Evolutionary conservation across 345 rosid species (phyloP).

Genomic region (Melaleuca quinquenervia): DNA sequence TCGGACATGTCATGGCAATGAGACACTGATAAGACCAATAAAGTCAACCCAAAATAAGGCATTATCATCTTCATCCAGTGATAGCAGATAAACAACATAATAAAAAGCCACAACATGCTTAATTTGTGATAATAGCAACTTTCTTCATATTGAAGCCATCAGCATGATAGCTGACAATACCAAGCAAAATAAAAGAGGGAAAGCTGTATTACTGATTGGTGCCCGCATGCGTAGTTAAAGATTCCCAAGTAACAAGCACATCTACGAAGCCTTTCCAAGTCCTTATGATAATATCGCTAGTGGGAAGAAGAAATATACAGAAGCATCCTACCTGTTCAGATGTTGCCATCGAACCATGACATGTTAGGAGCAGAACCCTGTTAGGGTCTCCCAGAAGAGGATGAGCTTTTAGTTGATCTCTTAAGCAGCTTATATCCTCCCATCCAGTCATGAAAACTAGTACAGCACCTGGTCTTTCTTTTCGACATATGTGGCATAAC

Average conservation of each 20-base stretch:
- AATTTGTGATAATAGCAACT: neutral
- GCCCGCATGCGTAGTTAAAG: neutral
- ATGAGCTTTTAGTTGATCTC: conserved; percentile 93
- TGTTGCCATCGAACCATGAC: conserved; percentile 99
- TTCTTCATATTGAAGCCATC: neutral
- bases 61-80: neutral
- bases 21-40: neutral
- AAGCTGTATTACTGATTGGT: neutral
- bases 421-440: conserved; percentile 91
- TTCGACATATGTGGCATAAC: conserved; percentile 90
- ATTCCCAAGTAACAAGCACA: neutral
- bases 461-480: conserved; percentile 89
- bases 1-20: neutral
- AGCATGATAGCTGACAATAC: neutral
- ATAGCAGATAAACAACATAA: neutral
- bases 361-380: conserved; percentile 75
- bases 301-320: neutral
- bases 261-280: neutral
- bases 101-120: neutral
- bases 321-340: conserved; percentile 66
- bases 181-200: neutral
- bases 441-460: conserved; percentile 98
- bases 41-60: neutral
- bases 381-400: conserved; percentile 97
- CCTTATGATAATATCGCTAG: neutral